Percentiles rank a stretch among this genome's conserved stretches.
Conservation (phyloP, 1,284 basidiomycete genomes). For the Rhodotorula glutinis region DNA sequence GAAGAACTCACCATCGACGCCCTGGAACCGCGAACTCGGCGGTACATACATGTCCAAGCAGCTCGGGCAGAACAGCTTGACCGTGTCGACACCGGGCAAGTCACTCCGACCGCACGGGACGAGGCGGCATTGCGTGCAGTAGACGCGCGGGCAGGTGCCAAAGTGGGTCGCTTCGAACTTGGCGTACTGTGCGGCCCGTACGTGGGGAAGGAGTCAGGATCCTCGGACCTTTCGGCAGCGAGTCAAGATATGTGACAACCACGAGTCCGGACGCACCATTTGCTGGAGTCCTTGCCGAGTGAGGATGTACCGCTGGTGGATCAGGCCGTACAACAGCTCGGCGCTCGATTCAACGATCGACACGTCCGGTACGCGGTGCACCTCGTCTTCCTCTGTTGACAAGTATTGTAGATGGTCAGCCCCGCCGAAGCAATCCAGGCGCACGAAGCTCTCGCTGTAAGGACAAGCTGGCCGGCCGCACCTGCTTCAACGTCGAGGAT, state of each 20-base stretch:
- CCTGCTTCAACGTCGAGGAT: slow-evolving; percentile 95
- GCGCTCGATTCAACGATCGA: slow-evolving; percentile 98
- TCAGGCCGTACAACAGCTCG: slow-evolving; percentile 93
- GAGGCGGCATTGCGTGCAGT: slow-evolving; percentile 83
- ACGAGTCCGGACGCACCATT: slow-evolving; percentile 67
- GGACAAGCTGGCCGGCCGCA: no score
- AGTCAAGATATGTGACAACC: no score
- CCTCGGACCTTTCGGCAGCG: no score
- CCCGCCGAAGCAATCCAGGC: no score
- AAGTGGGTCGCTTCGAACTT: slow-evolving; percentile 94
- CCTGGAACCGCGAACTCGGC: slow-evolving; percentile 90
- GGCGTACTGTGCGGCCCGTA: slow-evolving; percentile 70
- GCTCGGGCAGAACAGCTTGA: slow-evolving; percentile 97
- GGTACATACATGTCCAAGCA: slow-evolving; percentile 97
- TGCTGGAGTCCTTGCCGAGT: slow-evolving; percentile 89
- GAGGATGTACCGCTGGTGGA: slow-evolving; percentile 95
- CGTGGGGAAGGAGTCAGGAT: not conserved
- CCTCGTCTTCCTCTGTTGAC: slow-evolving; percentile 72
- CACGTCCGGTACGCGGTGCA: slow-evolving; percentile 73
- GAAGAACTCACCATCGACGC: slow-evolving; percentile 76
- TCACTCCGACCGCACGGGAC: slow-evolving; percentile 95
- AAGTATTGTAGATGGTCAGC: no score
- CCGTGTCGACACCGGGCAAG: slow-evolving; percentile 94
- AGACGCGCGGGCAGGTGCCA: slow-evolving; percentile 92
- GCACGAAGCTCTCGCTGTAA: no score